Evolutionary conservation across 495 filamentous ascomycete species (phyloP).

Genomic region (Penicillium bovifimosum): DNA sequence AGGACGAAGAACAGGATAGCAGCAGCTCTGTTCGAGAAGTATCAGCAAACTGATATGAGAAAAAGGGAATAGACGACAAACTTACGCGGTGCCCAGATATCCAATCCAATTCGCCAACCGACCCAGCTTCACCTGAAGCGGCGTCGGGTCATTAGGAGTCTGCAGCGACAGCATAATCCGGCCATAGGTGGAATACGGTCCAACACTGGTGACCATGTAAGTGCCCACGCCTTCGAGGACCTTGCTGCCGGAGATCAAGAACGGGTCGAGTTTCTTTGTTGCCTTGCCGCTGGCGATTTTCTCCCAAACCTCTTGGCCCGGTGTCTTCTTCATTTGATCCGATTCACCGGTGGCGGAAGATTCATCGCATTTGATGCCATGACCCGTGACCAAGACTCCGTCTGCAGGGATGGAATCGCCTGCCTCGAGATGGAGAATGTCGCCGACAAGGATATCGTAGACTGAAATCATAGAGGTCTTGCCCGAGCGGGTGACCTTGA

Average conservation of each 20-base stretch:
- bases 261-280: slow-evolving; percentile 57
- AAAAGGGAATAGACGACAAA: neutral
- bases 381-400: slow-evolving; percentile 56
- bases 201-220: slow-evolving; percentile 59
- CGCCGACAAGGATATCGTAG: slow-evolving; percentile 65
- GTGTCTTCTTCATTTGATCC: slow-evolving; percentile 60
- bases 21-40: slow-evolving; percentile 44
- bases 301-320: slow-evolving; percentile 53
- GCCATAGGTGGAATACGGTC: slow-evolving; percentile 58
- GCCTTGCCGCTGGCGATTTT: slow-evolving; percentile 50
- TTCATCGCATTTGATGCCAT: slow-evolving; percentile 63
- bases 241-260: slow-evolving; percentile 58
- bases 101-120: slow-evolving; percentile 61
- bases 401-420: slow-evolving; percentile 65
- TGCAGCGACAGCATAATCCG: slow-evolving; percentile 60
- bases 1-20: slow-evolving; percentile 59
- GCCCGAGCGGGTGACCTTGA: slow-evolving; percentile 73
- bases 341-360: slow-evolving; percentile 67
- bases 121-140: slow-evolving; percentile 59
- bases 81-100: slow-evolving; percentile 43
- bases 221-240: slow-evolving; percentile 62
- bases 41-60: slow-evolving; percentile 12
- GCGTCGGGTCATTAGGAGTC: slow-evolving; percentile 56
- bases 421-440: slow-evolving; percentile 67
- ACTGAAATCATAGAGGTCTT: slow-evolving; percentile 66